phyloP scores from a whole-genome alignment of 306 rosid species.

The Sechiopsis laciniata region DNA sequence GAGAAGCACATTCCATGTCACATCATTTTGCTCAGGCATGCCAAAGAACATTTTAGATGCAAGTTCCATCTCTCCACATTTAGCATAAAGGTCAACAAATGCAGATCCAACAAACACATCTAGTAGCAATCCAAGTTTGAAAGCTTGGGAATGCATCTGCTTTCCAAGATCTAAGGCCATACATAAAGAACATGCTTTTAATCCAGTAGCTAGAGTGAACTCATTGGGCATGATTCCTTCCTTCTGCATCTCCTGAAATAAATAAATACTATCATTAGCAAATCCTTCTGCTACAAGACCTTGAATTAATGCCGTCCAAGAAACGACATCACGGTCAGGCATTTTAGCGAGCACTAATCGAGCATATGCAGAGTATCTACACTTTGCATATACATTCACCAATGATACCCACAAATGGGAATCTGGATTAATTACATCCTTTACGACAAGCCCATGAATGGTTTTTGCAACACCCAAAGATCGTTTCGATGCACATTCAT shows the following conservation, averaged over 20 bases:
- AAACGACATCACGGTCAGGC: conserved; percentile 40
- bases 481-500: conserved; percentile 28
- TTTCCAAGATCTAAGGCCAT: conserved; percentile 31
- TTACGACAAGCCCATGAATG: conserved; percentile 36
- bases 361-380: conserved; percentile 27
- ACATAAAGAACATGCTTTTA: conserved; percentile 35
- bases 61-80: conserved; percentile 35
- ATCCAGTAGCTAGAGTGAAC: conserved; percentile 35
- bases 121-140: conserved; percentile 26
- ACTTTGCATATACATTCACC: conserved; percentile 36
- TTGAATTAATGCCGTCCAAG: conserved; percentile 37
- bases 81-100: conserved; percentile 35
- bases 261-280: conserved; percentile 22
- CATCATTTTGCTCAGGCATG: conserved; percentile 39
- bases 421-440: conserved; percentile 31
- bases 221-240: conserved; percentile 37
- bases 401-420: conserved; percentile 37
- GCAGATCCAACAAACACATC: conserved; percentile 38
- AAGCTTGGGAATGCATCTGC: conserved; percentile 38
- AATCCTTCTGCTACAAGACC: conserved; percentile 31
- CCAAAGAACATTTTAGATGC: conserved; percentile 30
- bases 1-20: conserved; percentile 41
- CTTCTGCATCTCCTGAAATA: conserved; percentile 36
- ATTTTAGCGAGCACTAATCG: conserved; percentile 34
- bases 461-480: conserved; percentile 31